These are phyloP conservation scores for Boeremia exigua DNA, from an alignment of 2,329 filamentous ascomycete species.

Conservation along the genomic window DNA sequence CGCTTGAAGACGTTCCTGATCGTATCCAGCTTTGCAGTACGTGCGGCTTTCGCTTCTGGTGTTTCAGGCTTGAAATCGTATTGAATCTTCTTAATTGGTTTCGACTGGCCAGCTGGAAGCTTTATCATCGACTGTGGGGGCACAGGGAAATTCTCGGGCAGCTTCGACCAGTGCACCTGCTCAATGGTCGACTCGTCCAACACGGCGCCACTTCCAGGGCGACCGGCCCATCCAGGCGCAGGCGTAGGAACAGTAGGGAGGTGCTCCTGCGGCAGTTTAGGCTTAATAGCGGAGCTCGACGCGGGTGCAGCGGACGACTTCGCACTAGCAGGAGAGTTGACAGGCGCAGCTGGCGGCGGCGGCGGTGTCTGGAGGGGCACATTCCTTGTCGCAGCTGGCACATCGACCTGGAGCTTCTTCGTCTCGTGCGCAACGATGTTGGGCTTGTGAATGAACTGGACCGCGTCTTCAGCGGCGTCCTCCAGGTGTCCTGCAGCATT, in stretches of 20 bases:
- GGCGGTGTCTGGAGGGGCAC: constrained; percentile 31
- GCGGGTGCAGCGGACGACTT: constrained; percentile 21
- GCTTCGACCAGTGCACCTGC: constrained; percentile 73
- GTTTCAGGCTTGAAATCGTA: constrained; percentile 72
- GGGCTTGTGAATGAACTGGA: constrained; percentile 29
- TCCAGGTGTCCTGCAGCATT: constrained; percentile 26
- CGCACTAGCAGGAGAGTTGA: constrained; percentile 18
- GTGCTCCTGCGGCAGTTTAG: constrained; percentile 14
- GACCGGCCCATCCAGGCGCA: constrained; percentile 19
- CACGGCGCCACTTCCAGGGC: constrained; percentile 28
- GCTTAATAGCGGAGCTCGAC: constrained; percentile 17
- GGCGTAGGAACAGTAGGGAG: constrained; percentile 29
- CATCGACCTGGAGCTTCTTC: constrained; percentile 38
- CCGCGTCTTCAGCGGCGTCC: constrained; percentile 21
- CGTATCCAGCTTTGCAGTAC: constrained; percentile 67
- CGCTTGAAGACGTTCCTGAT: constrained; percentile 78
- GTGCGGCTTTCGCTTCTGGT: constrained; percentile 55
- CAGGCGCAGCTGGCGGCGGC: constrained; percentile 30
- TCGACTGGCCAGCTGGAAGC: constrained; percentile 75
- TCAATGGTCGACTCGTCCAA: constrained; percentile 26
- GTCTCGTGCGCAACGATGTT: constrained; percentile 41
- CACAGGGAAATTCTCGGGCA: constrained; percentile 79
- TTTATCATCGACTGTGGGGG: constrained; percentile 71
- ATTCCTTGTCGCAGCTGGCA: constrained; percentile 39
- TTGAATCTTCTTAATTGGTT: constrained; percentile 78